Evolutionary conservation across 73 alveolate species (phyloP).

Genomic region (Tetrahymena malaccensis): DNA sequence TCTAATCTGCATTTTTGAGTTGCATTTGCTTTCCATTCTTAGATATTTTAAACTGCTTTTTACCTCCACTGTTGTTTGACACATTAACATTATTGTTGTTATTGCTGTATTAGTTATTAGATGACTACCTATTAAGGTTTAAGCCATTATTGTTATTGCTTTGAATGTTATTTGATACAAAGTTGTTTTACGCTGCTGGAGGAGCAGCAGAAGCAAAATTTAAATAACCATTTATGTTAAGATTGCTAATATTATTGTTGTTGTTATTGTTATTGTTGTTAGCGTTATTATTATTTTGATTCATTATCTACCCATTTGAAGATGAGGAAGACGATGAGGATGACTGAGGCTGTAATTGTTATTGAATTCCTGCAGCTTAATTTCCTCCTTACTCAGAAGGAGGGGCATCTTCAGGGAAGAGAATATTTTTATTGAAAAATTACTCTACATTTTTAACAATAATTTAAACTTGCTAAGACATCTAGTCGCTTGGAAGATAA

Average conservation of each 20-base stretch:
- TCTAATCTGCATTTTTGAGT: neutral
- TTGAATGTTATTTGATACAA: neutral
- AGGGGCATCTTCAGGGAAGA: neutral
- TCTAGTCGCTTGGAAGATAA: neutral
- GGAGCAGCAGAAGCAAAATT: neutral
- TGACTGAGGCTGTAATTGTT: neutral
- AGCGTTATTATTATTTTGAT: too few relatives aligned
- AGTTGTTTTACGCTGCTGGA: neutral
- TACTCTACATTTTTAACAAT: neutral
- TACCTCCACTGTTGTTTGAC: neutral
- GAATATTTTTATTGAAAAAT: neutral
- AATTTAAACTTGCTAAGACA: neutral
- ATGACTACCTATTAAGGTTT: neutral
- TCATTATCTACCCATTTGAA: neutral
- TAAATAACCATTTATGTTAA: neutral
- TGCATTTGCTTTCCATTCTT: neutral
- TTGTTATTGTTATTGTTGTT: too few relatives aligned
- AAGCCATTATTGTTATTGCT: neutral
- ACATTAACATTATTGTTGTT: neutral
- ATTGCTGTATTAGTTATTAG: neutral
- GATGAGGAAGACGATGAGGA: neutral
- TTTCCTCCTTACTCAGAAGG: neutral
- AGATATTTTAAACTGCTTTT: neutral
- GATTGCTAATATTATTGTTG: neutral
- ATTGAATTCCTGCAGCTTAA: neutral